phyloP scores from a whole-genome alignment of 306 rosid species.

The Arachis hypogaea region DNA sequence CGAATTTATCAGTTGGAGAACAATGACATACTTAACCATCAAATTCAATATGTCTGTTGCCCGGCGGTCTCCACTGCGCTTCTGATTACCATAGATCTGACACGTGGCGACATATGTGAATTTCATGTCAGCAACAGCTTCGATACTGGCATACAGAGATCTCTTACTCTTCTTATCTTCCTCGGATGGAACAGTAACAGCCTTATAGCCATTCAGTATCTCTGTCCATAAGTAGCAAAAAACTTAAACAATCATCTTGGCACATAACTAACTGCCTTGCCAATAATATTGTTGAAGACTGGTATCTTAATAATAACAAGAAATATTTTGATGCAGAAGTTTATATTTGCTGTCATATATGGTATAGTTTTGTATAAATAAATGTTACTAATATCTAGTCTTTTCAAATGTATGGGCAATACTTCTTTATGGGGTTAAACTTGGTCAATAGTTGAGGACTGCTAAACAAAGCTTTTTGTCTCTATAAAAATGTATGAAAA shows the following conservation, averaged over 20 bases:
- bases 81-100: conserved; percentile 94
- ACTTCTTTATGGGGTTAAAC: no score
- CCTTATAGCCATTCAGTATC: conserved; percentile 94
- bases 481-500: no score
- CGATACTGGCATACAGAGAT: conserved; percentile 86
- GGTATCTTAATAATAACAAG: no score
- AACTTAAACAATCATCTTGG: conserved; percentile 35
- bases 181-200: conserved; percentile 79
- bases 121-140: conserved; percentile 96
- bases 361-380: no score
- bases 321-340: no score
- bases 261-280: conserved; percentile 29
- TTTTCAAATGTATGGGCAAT: no score
- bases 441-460: no score
- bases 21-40: conserved; percentile 95
- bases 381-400: no score
- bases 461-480: no score
- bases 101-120: conserved; percentile 96
- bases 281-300: conserved; percentile 7
- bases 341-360: no score
- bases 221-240: conserved; percentile 55
- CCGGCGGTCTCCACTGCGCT: conserved; percentile 95
- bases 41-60: conserved; percentile 95
- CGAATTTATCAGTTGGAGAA: conserved; percentile 43
- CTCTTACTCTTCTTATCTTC: conserved; percentile 87